Evolutionary conservation across 1,284 basidiomycete genomes (phyloP), one percentile per base, ranked within the genome.

Genomic region (Pyrrhoderma noxium): DNA sequence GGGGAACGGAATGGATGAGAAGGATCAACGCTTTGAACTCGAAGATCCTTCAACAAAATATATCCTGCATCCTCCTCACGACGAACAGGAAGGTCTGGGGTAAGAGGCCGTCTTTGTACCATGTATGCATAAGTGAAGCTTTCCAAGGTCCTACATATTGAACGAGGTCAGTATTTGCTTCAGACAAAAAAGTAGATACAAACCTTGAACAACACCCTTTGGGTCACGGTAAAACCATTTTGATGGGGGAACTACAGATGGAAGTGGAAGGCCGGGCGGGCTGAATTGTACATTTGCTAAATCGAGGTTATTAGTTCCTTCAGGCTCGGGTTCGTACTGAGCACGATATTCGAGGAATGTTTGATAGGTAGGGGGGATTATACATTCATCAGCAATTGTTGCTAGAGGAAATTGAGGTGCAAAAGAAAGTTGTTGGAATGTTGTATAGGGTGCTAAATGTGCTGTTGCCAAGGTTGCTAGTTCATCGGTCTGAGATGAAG

Each of bases 341-440:
- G 70, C 71, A 31, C 82, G 74, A 62, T 89, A 86, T 45, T 80
- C 75, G 52, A 89, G 66, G 66, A 90, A 89, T 34, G 81, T 74
- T 5, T 77, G 74, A 64, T 93, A 93, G 53, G 89, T 89, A 1
- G 89, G 89, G 21, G 89, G 89, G 52, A 93, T 93, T 53, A 89
- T 77, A 65, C 89, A 93, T 41, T 91, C 87, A 60, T 92, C 86
- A 14, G 89, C 84, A 49, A 93, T 86, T 1, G 84, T 77, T n/a
- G 85, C 85, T 51, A 92, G 72, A 14, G 89, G 89, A 60, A 93
- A 89, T 53, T 76, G 82, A 8, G 89, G 89, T 7, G 89, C 77
- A 62, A 89, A 92, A 3, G 74, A 75, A 4, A 93, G 70, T 66
- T 93, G 89, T 62, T 92, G 90, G 69, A 93, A 92, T 2, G 88